Base-by-base conservation (phyloP, 2,329 filamentous ascomycete genomes). In the Coleophoma cylindrospora region DNA sequence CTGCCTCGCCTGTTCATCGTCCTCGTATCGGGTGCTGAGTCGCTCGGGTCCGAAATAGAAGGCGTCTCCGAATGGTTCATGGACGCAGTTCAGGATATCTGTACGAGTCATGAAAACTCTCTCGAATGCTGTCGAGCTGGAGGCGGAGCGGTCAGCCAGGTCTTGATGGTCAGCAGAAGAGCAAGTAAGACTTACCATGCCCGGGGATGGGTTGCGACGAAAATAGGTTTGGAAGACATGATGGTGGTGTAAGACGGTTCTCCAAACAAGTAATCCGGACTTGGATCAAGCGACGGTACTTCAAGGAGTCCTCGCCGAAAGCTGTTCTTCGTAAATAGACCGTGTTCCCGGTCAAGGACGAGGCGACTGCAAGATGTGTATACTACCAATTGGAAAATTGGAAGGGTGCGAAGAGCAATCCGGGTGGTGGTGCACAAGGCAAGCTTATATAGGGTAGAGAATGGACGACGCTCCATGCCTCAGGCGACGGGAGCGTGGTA, bases 51-150 rank as follows among this genome's bases (percentile, higher is more conserved):
- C 92, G 65, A 87, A 97, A 74, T 97, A 97, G 67, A 92, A 97
- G 54, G 91, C 88, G 71, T 97, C 94, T 48, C 92, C 92, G 70
- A 97, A 97, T 5, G 94, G 94, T 73, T 99, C 94, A 69, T 97
- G 94, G 61, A 94, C 77, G 66, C 89, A 95, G 62, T 86, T 77
- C 52, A 97, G 79, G 48, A 78, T 84, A 64, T 95, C 86, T 60
- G 81, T 81, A 59, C 90, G 87, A 61, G 91, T 96, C 92, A 97
- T 96, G 70, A 99, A 97, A 57, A 97, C 91, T 89, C 94, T 59
- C 38, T 40, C n/a, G 9, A 40, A 44, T 12, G 41, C 41, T 6
- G 41, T 44, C 21, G 41, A 44, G 41, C 36, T 44, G 41, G 17
- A 14, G 34, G 40, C 9, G 27, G 22, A 56, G 10, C 38, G 22